A percentile compares a stretch with the other conserved stretches of the same genome.
These are phyloP conservation scores for Phaeosphaeria sp. DNA, from an alignment of 2,329 filamentous ascomycete species.

Conservation along the genomic window DNA sequence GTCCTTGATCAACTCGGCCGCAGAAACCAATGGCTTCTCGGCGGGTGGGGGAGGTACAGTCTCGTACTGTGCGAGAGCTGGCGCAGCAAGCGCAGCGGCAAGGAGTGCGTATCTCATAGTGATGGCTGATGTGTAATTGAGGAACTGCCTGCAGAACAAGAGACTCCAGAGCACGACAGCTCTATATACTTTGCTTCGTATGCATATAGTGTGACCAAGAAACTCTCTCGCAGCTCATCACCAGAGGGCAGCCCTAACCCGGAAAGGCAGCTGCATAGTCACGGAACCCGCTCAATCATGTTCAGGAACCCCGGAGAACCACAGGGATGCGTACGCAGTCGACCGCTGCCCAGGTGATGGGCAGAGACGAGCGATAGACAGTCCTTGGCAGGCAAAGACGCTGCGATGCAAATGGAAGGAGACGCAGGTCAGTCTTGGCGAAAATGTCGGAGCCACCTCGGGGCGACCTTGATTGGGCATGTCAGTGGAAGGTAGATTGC, in stretches of 20 bases:
- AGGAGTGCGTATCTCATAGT: conserved; percentile 39
- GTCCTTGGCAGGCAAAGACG: conserved; percentile 8
- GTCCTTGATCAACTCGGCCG: conserved; percentile 32
- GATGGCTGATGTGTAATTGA: conserved; percentile 11
- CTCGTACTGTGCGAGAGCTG: conserved; percentile 21
- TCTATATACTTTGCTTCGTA: conserved; percentile 29
- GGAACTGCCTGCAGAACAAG: conserved; percentile 12
- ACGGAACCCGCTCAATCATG: conserved; percentile 7
- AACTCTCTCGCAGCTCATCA: conserved; percentile 1
- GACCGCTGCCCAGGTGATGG: conserved; percentile 19
- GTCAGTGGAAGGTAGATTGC: conserved; percentile 11
- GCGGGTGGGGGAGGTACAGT: conserved; percentile 2
- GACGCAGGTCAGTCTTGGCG: conserved; percentile 4
- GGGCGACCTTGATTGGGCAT: conserved; percentile 32
- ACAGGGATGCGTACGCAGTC: conserved; percentile 8
- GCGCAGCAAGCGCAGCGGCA: conserved; percentile 27
- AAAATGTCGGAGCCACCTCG: conserved; percentile 1
- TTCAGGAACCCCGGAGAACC: conserved; percentile 22
- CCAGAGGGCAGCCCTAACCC: conserved; percentile 18
- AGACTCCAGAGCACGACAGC: conserved; percentile 1
- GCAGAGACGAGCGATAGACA: conserved; percentile 11
- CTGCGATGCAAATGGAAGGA: conserved; percentile 30
- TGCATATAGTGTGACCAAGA: conserved; percentile 9
- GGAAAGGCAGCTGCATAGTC: conserved; percentile 30
- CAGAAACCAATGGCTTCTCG: conserved; percentile 21